These are phyloP conservation scores for Amaranthus tricolor DNA, from an alignment of 179 eudicot genomes.

Conservation along the genomic window DNA sequence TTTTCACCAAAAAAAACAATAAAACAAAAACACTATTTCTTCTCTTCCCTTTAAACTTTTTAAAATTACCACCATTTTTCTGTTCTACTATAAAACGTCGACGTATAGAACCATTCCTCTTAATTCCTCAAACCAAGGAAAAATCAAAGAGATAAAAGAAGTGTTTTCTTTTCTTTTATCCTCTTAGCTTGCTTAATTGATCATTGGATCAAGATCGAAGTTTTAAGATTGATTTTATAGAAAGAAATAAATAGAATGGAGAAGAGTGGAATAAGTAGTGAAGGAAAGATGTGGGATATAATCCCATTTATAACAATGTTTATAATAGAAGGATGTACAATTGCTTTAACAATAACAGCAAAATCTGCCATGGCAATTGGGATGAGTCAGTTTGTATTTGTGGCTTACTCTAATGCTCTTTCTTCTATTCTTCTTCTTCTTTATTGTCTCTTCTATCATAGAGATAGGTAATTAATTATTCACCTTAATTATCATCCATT, in stretches of 20 bases:
- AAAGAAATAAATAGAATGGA: constrained; percentile 9
- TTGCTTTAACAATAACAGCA: constrained; percentile 61
- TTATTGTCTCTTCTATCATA: constrained; percentile 40
- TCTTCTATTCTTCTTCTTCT: constrained; percentile 48
- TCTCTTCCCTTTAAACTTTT: neutral
- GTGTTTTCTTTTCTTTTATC: neutral
- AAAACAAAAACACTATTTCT: neutral
- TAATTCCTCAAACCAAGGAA: constrained; percentile 1
- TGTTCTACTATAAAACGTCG: constrained; percentile 20
- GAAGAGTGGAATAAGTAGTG: constrained; percentile 20
- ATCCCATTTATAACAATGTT: constrained; percentile 48
- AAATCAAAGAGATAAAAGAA: neutral
- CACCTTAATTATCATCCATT: neutral
- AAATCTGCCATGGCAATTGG: constrained; percentile 59
- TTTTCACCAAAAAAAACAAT: neutral
- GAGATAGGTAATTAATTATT: constrained; percentile 40
- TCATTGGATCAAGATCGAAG: neutral
- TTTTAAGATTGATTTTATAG: neutral
- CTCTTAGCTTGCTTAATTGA: neutral
- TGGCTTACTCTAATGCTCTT: constrained; percentile 65
- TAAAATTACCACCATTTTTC: neutral
- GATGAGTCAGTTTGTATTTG: constrained; percentile 80
- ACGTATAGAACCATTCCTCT: constrained; percentile 18
- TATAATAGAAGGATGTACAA: constrained; percentile 56
- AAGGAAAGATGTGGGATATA: constrained; percentile 23